Evolutionary conservation across 2,329 filamentous ascomycete genomes (phyloP).

Genomic region (Epichloe sp.): DNA sequence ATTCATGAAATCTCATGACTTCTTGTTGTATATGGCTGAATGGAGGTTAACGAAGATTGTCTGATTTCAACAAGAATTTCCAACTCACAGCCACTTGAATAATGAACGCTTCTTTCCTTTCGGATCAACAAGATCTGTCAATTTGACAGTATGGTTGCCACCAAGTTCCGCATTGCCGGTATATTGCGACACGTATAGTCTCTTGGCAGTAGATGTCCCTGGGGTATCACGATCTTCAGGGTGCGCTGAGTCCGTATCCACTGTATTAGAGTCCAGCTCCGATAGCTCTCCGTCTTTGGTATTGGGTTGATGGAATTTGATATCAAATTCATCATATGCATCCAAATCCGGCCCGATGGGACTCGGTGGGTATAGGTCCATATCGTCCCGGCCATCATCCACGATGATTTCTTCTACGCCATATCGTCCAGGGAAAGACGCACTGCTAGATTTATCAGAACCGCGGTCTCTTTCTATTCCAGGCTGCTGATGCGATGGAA

Average conservation of each 20-base stretch:
- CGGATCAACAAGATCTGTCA: constrained; percentile 23
- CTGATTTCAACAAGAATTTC: too few species aligned
- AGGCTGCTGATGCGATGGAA: not conserved
- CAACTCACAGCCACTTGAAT: constrained; percentile 28
- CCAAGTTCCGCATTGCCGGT: constrained; percentile 24
- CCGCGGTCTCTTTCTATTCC: not conserved
- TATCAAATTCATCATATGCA: constrained; percentile 17
- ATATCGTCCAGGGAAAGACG: not conserved
- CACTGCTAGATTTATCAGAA: not conserved
- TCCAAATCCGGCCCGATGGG: constrained; percentile 15
- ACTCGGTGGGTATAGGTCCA: constrained; percentile 4
- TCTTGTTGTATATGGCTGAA: constrained; percentile 25
- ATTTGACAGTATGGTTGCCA: constrained; percentile 20
- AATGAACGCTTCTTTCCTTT: constrained; percentile 20
- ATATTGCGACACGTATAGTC: constrained; percentile 23
- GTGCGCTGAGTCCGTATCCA: constrained; percentile 11
- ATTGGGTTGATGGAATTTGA: constrained; percentile 11
- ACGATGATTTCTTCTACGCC: not conserved
- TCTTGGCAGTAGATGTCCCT: constrained; percentile 10
- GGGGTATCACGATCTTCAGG: constrained; percentile 7
- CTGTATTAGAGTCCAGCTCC: constrained; percentile 16
- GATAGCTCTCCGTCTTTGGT: constrained; percentile 16
- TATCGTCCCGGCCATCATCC: not conserved
- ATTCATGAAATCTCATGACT: constrained; percentile 28
- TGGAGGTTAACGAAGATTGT: constrained; percentile 7